Base-by-base conservation (phyloP, 441 rosid genomes). In the Corymbia calophylla region DNA sequence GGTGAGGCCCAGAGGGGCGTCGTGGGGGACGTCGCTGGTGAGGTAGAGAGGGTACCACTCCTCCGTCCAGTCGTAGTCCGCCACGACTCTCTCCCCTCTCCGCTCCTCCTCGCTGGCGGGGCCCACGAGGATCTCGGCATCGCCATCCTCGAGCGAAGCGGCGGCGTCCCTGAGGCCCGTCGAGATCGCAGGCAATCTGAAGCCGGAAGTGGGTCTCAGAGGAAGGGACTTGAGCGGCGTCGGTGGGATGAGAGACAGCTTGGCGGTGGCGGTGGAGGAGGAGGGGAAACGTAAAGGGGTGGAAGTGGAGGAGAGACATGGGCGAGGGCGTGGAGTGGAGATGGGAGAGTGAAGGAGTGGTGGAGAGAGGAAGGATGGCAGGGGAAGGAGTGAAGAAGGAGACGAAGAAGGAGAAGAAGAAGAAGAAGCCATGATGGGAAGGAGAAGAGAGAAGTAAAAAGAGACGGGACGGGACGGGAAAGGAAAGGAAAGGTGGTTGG, bases 21-120 rank as follows among this genome's bases (percentile, higher is more conserved):
- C 99, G 55, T 96, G 96, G 1, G 99, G 99, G 3, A 98, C 93
- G 91, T 98, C 97, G 89, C 90, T 93, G 47, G 97, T 91, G n/a
- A 98, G 97, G 89, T 97, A 97, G 92, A 97, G 93, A 17, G 99
- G 99, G 89, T 97, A 97, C 99, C 99, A 96, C 58, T 97, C 99
- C 90, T 97, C 96, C 13, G 94, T 94, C 99, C 99, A 97, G 89
- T 97, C 95, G 88, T 97, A 97, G 39, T 92, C 93, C 3, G 92
- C 96, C 92, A 91, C 95, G 35, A 44, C 89, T 86, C 89, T 92
- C 73, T 95, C 94, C 49, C 93, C 95, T 64, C 86, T 92, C 91
- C 89, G 89, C 56, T 90, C 93, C 87, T 92, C 94, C 89, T 92
- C 94, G 51, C 48, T 89, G 7, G 92, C 58, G 17, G 95, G 91